Evolutionary conservation across 176 grass and related monocot genomes (phyloP).

Genomic region (Carex myosuroides): DNA sequence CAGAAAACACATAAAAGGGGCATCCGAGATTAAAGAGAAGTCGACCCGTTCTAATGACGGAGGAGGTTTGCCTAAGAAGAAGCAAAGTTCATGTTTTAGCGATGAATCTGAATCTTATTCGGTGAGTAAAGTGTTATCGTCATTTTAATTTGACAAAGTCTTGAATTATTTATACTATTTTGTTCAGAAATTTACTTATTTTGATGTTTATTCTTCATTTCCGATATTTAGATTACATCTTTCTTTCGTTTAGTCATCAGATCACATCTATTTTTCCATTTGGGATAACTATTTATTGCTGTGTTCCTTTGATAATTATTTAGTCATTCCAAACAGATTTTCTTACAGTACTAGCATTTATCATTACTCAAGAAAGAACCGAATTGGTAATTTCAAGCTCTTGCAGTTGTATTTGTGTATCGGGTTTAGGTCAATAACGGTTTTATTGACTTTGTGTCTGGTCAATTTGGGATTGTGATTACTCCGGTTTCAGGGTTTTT

Average conservation of each 20-base stretch:
- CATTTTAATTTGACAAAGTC: not conserved
- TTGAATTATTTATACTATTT: no score
- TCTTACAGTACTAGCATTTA: not conserved
- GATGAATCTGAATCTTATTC: not conserved
- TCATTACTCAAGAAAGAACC: not conserved
- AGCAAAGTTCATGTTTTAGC: not conserved
- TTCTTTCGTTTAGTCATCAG: not conserved
- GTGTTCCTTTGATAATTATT: not conserved
- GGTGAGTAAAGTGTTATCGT: not conserved
- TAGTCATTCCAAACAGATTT: not conserved
- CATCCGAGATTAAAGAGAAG: not conserved
- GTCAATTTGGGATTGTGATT: not conserved
- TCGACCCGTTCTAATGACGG: not conserved
- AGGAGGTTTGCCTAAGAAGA: not conserved
- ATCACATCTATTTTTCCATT: not conserved
- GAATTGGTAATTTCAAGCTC: not conserved
- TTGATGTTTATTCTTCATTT: not conserved
- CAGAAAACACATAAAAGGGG: not conserved
- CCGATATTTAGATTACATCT: not conserved
- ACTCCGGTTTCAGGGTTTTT: not conserved
- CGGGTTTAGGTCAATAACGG: not conserved
- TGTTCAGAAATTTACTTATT: not conserved
- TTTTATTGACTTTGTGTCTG: not conserved
- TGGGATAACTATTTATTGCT: not conserved
- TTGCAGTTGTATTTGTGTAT: not conserved